Base-by-base conservation (phyloP, 2,329 filamentous ascomycete genomes). In the Aureobasidium sp. region DNA sequence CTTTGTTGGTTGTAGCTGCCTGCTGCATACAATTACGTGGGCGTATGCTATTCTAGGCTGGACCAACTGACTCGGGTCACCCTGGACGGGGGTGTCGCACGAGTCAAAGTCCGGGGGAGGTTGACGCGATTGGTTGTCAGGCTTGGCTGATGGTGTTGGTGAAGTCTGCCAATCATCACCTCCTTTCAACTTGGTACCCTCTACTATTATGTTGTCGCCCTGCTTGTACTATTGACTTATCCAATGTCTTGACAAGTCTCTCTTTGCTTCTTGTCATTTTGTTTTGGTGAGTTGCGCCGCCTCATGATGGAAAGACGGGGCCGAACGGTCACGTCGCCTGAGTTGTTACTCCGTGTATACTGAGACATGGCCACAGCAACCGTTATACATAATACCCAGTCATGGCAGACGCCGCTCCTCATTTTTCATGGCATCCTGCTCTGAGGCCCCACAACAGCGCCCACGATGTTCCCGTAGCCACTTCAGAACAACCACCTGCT, bases 21-120 rank as follows among this genome's bases (percentile, higher is more conserved):
- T 61, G 39, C 11, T 50, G n/a, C 32, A 32, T 62, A 63, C 65
- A 21, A 63, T 67, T 53, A 53, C 50, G 13, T 57, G 39, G 53
- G n/a, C 37, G 21, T 34, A 42, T 39, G n/a, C 14, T 30, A 41
- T 36, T 45, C 49, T 25, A 11, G 36, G 14, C 54, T 48, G 7
- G 7, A 27, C 13, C 25, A 3, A 16, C 16, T 39, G 54, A 59
- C 42, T 59, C 41, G 21, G 5, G 29, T 21, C 21, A 47, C 32
- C 29, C 32, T 21, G 32, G 2, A 14, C 54, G 30, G 54, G 37
- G 21, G n/a, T 36, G 42, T 16, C 13, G 42, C 54, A 39, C 54
- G 54, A 59, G 11, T 59, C 54, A 21, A 29, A 37, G 29, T 48
- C 42, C 54, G 54, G 42, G 42, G 42, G 14, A 21, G 13, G 21